Evolutionary conservation across 2,329 filamentous ascomycete genomes (phyloP).

Genomic region (Trichoderma citrinoviride): DNA sequence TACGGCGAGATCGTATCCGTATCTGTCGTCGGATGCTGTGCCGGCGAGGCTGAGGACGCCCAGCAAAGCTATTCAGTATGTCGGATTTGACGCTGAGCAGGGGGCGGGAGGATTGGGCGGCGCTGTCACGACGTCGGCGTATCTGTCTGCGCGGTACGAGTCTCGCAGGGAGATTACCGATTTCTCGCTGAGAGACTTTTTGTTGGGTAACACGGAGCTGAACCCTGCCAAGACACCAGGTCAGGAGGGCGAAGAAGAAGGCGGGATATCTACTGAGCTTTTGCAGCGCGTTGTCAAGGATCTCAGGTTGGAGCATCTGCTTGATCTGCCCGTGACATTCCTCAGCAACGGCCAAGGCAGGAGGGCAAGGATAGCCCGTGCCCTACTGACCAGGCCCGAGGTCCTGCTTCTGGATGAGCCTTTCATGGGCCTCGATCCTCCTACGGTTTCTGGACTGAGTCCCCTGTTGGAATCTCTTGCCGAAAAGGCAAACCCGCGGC

Average conservation of each 20-base stretch:
- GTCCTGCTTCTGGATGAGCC: constrained; percentile 87
- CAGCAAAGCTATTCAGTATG: constrained; percentile 74
- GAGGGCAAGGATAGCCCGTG: constrained; percentile 82
- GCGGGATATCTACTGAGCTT: constrained; percentile 46
- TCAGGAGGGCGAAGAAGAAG: constrained; percentile 47
- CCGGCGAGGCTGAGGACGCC: constrained; percentile 56
- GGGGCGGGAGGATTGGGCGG: constrained; percentile 48
- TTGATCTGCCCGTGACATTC: constrained; percentile 81
- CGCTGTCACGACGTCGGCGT: constrained; percentile 66
- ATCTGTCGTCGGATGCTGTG: constrained; percentile 64
- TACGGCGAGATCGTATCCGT: constrained; percentile 72
- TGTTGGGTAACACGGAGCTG: constrained; percentile 77
- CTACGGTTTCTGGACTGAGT: constrained; percentile 70
- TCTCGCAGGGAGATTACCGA: constrained; percentile 82
- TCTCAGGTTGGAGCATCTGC: constrained; percentile 64
- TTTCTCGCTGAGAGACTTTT: constrained; percentile 77
- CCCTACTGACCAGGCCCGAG: constrained; percentile 74
- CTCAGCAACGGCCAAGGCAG: constrained; percentile 92
- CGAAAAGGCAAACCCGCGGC: constrained; percentile 61
- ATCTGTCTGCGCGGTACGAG: constrained; percentile 88
- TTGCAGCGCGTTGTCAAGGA: constrained; percentile 65
- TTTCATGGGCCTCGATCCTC: constrained; percentile 93
- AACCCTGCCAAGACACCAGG: constrained; percentile 58
- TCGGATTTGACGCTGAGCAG: constrained; percentile 80
- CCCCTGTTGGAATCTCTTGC: constrained; percentile 68